Evolutionary conservation across 805 yeast genomes (phyloP), one percentile per base, ranked within the genome.

Genomic region (Kodamaea laetipori): DNA sequence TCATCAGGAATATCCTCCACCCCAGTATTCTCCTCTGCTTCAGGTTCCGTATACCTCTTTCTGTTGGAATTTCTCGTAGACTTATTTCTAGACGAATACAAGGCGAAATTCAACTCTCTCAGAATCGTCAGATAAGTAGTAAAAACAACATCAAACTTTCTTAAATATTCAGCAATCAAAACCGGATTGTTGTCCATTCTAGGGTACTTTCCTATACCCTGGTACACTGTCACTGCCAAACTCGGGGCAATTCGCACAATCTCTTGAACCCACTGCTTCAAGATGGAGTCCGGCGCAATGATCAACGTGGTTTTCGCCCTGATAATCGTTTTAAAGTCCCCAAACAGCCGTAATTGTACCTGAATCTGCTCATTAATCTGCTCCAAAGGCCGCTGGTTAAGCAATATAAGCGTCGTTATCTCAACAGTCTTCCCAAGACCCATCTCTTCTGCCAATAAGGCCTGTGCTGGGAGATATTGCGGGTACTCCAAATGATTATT

Each of bases 371-470:
- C 58, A 28, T 66, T 67, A 19, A 67, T 57, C 24, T 71, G 67
- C 10, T 15, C 45, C 3, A 45, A 15, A 0, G 74, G 71, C 11
- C 97, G 64, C 24, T 69, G 81, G 58, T 94, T 84, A 39, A 82
- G 56, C 1, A 81, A 57, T 0, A 85, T 64, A 30, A 92, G 65
- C 0, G 95, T 71, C 2, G 87, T 70, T 10, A 90, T 71, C 59
- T 94, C 99, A 3, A 94, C 81, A 0, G 99, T 92, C 57, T 94
- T 94, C 0, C 99, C 99, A 6, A 94, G 73, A 0, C 99, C 99
- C 99, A 94, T 94, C 62, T 94, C 99, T 56, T 92, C 99, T 1
- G 94, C 85, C 25, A 94, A 61, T 6, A 94, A 66, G 0, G 95
- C 97, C 39, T 74, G 71, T 0, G 77, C 82, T 2, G 80, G 67